These are phyloP conservation scores for Chaetothyriales sp. DNA, from an alignment of 2,329 filamentous ascomycete genomes.

Conservation along the genomic window DNA sequence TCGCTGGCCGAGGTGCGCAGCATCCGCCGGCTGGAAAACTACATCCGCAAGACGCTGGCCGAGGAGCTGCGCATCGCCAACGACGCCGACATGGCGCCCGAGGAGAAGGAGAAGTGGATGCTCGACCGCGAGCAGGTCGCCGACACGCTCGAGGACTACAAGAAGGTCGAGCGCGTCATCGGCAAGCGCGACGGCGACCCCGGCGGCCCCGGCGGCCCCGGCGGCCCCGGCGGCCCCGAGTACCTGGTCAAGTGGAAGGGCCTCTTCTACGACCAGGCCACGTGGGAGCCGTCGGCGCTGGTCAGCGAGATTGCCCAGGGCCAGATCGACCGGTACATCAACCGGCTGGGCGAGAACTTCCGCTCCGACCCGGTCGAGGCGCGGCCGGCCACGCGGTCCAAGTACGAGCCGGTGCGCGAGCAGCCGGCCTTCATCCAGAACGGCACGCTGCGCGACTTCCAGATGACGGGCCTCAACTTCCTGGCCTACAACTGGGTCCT, in stretches of 20 bases:
- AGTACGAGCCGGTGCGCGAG: constrained; percentile 57
- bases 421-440: constrained; percentile 76
- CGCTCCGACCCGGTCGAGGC: constrained; percentile 66
- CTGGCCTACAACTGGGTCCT: constrained; percentile 91
- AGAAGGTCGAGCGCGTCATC: constrained; percentile 85
- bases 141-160: constrained; percentile 79
- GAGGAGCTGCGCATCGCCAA: constrained; percentile 66
- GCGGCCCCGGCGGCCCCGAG: constrained; percentile 59
- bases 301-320: constrained; percentile 68
- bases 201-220: constrained; percentile 58
- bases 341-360: constrained; percentile 69
- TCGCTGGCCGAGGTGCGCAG: constrained; percentile 65
- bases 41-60: constrained; percentile 70
- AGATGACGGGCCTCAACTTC: constrained; percentile 88
- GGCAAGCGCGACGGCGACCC: constrained; percentile 60
- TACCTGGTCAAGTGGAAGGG: constrained; percentile 98
- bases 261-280: constrained; percentile 82
- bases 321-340: constrained; percentile 82
- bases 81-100: constrained; percentile 60
- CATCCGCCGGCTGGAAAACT: constrained; percentile 84
- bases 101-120: constrained; percentile 86
- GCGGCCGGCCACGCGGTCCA: constrained; percentile 58
- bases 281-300: constrained; percentile 71
- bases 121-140: constrained; percentile 86
- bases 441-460: constrained; percentile 81